Base-by-base conservation (phyloP, 2,329 filamentous ascomycete genomes). In the Aspergillus amoenus region DNA sequence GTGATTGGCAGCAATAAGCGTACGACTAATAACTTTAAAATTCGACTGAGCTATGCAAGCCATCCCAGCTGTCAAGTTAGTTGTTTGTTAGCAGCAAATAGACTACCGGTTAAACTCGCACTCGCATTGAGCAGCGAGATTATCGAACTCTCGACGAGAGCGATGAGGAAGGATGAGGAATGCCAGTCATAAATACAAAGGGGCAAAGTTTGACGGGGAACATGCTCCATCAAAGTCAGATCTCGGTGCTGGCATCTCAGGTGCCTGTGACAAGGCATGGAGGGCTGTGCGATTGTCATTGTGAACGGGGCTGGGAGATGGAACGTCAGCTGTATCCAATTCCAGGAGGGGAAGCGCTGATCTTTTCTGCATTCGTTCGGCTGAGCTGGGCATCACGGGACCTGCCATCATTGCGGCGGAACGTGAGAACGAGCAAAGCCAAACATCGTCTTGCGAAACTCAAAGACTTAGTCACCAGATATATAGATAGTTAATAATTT, bases 21-120 rank as follows among this genome's bases (percentile, higher is more conserved):
- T 55, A 54, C 50, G 41, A 34, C 57, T 50, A 57, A 53, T 53
- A 61, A 57, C 56, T 59, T 55, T 61, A 57, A 61, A 55, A 57
- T 40, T 52, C 52, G 47, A 45, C 56, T 49, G 45, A 43, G 18
- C 56, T 50, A 56, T 55, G 52, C 47, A 49, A 48, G 50, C 55
- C 55, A 53, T 57, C 27, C n/a, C n/a, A n/a, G 43, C 43, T 40
- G 17, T 55, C 55, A 47, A 22, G 6, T 41, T 54, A 27, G 51
- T 42, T 55, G 43, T 42, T 32, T 46, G 52, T 42, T n/a, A 43
- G 50, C 43, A 24, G 21, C 51, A 34, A 40, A 54, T 12, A 34
- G 30, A 18, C 18, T 51, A 43, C 48, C 24, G 22, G 40, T 8
- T 44, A 22, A 8, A 22, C 6, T 22, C 21, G 21, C 11, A 17